phyloP scores from a whole-genome alignment of 169 alveolate genomes.

The Plasmodium knowlesi region DNA sequence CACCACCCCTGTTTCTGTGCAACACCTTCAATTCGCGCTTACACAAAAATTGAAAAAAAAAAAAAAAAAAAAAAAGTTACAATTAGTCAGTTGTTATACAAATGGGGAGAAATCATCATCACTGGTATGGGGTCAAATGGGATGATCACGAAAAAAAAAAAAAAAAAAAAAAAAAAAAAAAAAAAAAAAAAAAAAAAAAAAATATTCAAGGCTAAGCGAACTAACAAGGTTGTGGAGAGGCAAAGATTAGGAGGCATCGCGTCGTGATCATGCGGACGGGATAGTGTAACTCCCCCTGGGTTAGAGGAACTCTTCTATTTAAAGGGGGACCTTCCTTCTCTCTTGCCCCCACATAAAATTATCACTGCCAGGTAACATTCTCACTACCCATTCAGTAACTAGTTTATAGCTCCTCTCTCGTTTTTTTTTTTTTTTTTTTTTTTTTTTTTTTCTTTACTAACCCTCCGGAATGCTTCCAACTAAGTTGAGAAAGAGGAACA shows the following conservation, averaged over 20 bases:
- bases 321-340: background rate
- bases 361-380: too few species aligned
- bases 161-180: background rate
- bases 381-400: too few species aligned
- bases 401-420: too few species aligned
- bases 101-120: background rate
- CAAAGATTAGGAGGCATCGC: background rate
- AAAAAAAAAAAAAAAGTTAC: background rate
- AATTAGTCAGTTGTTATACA: background rate
- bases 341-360: background rate
- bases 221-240: background rate
- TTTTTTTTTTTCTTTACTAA: too few species aligned
- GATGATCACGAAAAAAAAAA: background rate
- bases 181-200: too few species aligned
- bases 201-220: background rate
- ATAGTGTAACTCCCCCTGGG: background rate
- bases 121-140: background rate
- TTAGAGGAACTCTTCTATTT: too few species aligned
- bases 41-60: background rate
- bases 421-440: too few species aligned
- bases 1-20: background rate
- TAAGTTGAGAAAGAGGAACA: slow-evolving; percentile 29
- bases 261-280: background rate
- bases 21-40: background rate
- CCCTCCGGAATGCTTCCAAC: background rate